phyloP scores from a whole-genome alignment of 164 flowering plant species.

The Macadamia integrifolia region DNA sequence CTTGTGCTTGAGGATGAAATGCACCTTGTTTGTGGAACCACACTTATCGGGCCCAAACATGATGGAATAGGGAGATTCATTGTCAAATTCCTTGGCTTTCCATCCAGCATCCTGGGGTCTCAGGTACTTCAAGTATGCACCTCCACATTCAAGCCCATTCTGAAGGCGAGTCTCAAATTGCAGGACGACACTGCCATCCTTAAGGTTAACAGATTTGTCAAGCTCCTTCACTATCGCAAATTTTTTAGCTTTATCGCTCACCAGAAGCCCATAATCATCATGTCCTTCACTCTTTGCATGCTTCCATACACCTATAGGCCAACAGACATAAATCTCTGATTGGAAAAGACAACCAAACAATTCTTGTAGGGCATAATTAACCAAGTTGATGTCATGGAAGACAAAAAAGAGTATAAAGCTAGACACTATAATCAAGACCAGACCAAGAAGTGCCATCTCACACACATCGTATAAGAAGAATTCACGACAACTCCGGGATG shows the following conservation, averaged over 20 bases:
- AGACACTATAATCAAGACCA: no score
- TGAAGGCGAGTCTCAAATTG: constrained; percentile 89
- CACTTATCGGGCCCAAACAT: constrained; percentile 99
- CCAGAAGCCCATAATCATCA: constrained; percentile 94
- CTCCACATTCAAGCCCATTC: constrained; percentile 96
- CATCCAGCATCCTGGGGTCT: constrained; percentile 99
- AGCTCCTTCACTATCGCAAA: constrained; percentile 92
- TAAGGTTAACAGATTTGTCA: constrained; percentile 54
- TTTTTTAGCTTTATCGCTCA: constrained; percentile 89
- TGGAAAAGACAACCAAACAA: neutral
- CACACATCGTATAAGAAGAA: no score
- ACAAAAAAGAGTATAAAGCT: no score
- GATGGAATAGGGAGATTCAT: constrained; percentile 87
- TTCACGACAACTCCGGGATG: no score
- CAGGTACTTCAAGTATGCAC: constrained; percentile 89
- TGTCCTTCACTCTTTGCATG: constrained; percentile 94
- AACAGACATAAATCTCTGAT: neutral
- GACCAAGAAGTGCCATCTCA: no score
- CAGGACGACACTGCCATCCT: constrained; percentile 68
- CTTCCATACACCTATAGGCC: constrained; percentile 80
- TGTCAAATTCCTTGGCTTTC: constrained; percentile 72
- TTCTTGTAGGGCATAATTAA: no score
- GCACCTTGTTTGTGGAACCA: constrained; percentile 92
- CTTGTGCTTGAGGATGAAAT: constrained; percentile 91
- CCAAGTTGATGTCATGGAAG: no score